Evolutionary conservation across 164 flowering plant species (phyloP), one percentile per base, ranked within the genome.

Genomic region (Kalanchoe fedtschenkoi): DNA sequence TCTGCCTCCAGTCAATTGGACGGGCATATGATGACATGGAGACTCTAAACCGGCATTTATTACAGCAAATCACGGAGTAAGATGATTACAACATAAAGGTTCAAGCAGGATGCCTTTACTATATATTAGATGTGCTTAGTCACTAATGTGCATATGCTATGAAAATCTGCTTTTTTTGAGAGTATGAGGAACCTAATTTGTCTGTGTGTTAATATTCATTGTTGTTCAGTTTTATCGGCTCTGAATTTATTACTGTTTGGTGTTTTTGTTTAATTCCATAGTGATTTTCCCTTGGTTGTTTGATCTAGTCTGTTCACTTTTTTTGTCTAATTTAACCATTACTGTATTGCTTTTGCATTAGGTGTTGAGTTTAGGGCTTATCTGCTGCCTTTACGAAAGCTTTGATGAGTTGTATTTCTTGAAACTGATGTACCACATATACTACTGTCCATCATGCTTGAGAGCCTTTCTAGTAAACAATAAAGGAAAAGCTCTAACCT

Each of bases 1-100:
- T 28, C 71, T 76, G 66, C 65, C 16, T 68, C 69, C 89, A 95
- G 99, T 73, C 97, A 42, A 95, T 91, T 74, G 97, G 97, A 41
- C 97, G 86, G 74, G 93, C 90, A 60, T 95, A 91, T 72, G 99
- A 85, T 79, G 96, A 91, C 68, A 85, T 91, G 87, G 96, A 89
- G 71, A 81, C 80, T 68, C 96, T 91, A 75, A 91, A 95, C 70
- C 97, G 83, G 60, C 97, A 95, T 9, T 76, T 91, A n/a, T 72
- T 95, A 81, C 97, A 81, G 75, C 97, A 91, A 72, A 78, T 91
- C 43, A 85, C 97, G 2, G 99, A 95, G 77, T 81, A 96, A 75
- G 99, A 95, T 80, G 99, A 95, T 71, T 95, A 85, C 70, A 95
- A 95, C 74, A 87, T 91, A 21, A 95, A 95, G 97, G 99, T 95